Evolutionary conservation across 305 asterid genomes (phyloP).

Genomic region (Fraxinus latifolia): DNA sequence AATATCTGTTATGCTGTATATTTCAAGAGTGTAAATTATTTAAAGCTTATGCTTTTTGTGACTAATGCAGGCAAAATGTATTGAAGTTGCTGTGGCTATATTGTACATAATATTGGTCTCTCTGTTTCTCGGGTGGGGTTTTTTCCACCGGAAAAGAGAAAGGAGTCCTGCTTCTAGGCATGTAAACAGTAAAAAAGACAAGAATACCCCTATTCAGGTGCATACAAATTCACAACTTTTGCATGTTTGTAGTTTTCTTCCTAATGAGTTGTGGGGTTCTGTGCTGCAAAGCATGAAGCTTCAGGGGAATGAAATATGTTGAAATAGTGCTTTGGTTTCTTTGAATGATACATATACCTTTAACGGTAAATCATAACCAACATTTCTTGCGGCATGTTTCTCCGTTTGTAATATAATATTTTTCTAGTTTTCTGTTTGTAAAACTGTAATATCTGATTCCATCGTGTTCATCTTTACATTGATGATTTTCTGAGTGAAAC

Average conservation of each 20-base stretch:
- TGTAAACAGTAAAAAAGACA: conserved; percentile 69
- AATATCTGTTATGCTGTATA: background rate
- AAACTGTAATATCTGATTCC: background rate
- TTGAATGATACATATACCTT: background rate
- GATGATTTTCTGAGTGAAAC: background rate
- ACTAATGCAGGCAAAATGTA: conserved; percentile 79
- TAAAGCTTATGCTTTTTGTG: conserved; percentile 19
- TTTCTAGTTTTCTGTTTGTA: background rate
- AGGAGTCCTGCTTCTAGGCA: conserved; percentile 53
- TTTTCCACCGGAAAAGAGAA: conserved; percentile 58
- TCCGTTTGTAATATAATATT: background rate
- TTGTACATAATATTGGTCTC: conserved; percentile 66
- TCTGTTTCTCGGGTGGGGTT: conserved; percentile 88
- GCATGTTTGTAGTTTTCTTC: background rate
- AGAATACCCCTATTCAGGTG: conserved; percentile 92
- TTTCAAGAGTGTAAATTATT: background rate
- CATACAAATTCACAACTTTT: conserved; percentile 18
- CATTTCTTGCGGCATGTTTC: background rate
- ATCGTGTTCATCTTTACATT: background rate
- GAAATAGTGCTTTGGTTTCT: background rate
- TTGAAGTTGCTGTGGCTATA: conserved; percentile 77
- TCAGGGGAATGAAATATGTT: background rate
- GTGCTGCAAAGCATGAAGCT: background rate
- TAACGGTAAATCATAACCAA: background rate
- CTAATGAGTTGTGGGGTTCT: conserved; percentile 6